Evolutionary conservation across 768 basidiomycete genomes (phyloP).

Genomic region (Phanerodontia chrysosporium): DNA sequence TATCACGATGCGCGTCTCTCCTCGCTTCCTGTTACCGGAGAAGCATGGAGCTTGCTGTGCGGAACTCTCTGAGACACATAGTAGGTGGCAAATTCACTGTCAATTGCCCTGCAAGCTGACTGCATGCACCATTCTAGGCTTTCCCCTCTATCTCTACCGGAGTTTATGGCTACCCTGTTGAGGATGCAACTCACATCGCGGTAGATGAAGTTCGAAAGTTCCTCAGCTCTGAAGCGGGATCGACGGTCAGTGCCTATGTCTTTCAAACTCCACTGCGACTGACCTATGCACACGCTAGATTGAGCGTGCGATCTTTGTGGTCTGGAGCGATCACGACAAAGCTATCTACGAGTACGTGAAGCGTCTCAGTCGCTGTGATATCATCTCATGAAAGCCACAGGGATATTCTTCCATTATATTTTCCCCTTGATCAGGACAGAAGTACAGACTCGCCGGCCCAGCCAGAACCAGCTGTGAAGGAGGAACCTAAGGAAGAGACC

Average conservation of each 20-base stretch:
- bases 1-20: slow-evolving; percentile 43
- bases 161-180: slow-evolving; percentile 74
- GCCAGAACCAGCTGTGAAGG: background rate
- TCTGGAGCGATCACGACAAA: slow-evolving; percentile 64
- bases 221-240: slow-evolving; percentile 48
- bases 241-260: slow-evolving; percentile 32
- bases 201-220: slow-evolving; percentile 53
- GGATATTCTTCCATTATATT: slow-evolving; percentile 59
- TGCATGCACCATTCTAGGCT: slow-evolving; percentile 41
- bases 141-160: slow-evolving; percentile 81
- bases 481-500: background rate
- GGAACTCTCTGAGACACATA: slow-evolving; percentile 58
- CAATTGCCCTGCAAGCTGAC: background rate
- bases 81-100: slow-evolving; percentile 34
- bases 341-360: slow-evolving; percentile 65
- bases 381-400: slow-evolving; percentile 31
- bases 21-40: slow-evolving; percentile 66
- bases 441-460: background rate
- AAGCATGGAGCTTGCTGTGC: slow-evolving; percentile 58
- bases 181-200: slow-evolving; percentile 69
- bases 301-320: slow-evolving; percentile 72
- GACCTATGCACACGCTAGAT: slow-evolving; percentile 30
- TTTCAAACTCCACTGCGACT: too few relatives aligned
- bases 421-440: slow-evolving; percentile 34
- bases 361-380: background rate